phyloP scores from a whole-genome alignment of 2,329 filamentous ascomycete species.

The Neophaeococcomyces mojaviensis region DNA sequence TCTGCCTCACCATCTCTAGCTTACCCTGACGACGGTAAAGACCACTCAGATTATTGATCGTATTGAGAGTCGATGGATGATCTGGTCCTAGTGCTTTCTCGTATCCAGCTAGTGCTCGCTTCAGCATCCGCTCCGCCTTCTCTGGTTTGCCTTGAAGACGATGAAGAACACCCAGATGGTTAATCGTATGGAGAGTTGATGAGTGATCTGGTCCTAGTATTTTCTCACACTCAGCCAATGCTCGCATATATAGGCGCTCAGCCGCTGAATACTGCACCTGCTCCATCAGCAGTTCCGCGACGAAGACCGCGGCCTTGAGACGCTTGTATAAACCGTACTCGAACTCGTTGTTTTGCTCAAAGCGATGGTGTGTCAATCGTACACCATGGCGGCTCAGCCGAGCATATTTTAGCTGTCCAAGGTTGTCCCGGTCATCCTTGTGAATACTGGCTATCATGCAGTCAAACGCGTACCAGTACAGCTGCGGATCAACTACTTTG shows the following conservation, averaged over 20 bases:
- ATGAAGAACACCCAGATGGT: slow-evolving; percentile 17
- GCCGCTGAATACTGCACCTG: slow-evolving; percentile 23
- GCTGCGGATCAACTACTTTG: slow-evolving; percentile 2
- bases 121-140: slow-evolving; percentile 23
- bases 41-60: no score
- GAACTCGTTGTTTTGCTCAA: not conserved
- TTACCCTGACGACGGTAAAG: slow-evolving; percentile 22
- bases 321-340: not conserved
- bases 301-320: not conserved
- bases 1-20: slow-evolving; percentile 20
- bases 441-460: slow-evolving; percentile 9
- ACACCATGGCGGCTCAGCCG: slow-evolving; percentile 6
- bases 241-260: slow-evolving; percentile 22
- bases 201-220: slow-evolving; percentile 19
- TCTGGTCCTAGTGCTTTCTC: slow-evolving; percentile 19
- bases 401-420: slow-evolving; percentile 3
- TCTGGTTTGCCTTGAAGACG: slow-evolving; percentile 19
- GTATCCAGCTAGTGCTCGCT: slow-evolving; percentile 19
- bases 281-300: slow-evolving; percentile 6
- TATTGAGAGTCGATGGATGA: slow-evolving; percentile 18
- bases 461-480: slow-evolving; percentile 14
- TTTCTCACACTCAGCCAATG: slow-evolving; percentile 21
- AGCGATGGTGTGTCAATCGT: not conserved
- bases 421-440: not conserved
- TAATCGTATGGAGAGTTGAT: slow-evolving; percentile 16